These are phyloP conservation scores for Circinella minor DNA, from an alignment of 371 early-diverging fungal species.

Conservation along the genomic window DNA sequence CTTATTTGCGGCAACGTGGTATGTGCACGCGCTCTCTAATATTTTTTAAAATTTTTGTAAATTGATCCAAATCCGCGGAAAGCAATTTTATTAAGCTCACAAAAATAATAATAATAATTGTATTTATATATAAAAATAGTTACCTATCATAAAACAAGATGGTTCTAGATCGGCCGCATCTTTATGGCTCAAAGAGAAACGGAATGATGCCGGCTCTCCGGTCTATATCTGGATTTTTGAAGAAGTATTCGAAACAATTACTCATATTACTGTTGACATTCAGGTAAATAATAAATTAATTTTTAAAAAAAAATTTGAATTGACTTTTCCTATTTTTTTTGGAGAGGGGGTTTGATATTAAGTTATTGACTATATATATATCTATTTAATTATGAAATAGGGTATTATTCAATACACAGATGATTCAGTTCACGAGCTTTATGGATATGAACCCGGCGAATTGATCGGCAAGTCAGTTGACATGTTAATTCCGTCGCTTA, in stretches of 20 bases:
- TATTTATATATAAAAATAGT: slow-evolving; percentile 34
- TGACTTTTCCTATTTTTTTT: background rate
- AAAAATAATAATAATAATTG: background rate
- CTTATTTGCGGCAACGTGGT: slow-evolving; percentile 74
- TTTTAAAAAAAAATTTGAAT: background rate
- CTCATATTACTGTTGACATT: slow-evolving; percentile 35
- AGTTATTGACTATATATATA: too few relatives aligned
- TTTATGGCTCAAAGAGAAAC: slow-evolving; percentile 70
- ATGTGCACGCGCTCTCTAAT: slow-evolving; percentile 26
- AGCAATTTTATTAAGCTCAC: background rate
- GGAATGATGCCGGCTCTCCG: slow-evolving; percentile 52
- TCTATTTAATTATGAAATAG: slow-evolving; percentile 31
- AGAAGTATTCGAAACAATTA: slow-evolving; percentile 65
- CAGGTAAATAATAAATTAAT: slow-evolving; percentile 23
- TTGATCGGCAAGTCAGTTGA: slow-evolving; percentile 49
- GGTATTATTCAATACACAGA: slow-evolving; percentile 58
- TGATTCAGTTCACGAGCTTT: slow-evolving; percentile 58
- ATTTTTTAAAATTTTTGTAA: background rate
- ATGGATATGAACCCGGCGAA: slow-evolving; percentile 56
- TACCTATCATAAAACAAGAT: slow-evolving; percentile 67
- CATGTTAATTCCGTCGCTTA: slow-evolving; percentile 47
- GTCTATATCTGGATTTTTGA: slow-evolving; percentile 77
- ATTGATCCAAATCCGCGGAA: background rate
- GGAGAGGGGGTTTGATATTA: too few relatives aligned
- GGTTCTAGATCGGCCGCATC: slow-evolving; percentile 66